Percentiles rank a stretch among this genome's conserved stretches.
These are phyloP conservation scores for Prunus dulcis DNA, from an alignment of 306 rosid species.

Conservation along the genomic window DNA sequence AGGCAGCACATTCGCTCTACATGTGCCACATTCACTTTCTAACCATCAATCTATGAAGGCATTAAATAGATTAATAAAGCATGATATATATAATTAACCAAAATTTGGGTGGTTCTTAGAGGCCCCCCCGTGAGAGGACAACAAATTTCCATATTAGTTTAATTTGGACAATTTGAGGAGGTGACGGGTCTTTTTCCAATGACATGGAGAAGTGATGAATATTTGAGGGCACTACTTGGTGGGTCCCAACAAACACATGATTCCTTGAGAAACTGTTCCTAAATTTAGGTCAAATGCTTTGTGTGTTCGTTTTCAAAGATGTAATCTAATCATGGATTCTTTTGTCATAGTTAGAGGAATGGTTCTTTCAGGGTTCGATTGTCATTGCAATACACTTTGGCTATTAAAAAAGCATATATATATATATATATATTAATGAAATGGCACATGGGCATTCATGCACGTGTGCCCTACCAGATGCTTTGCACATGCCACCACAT, in stretches of 20 bases:
- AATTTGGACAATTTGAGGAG: constrained; percentile 6
- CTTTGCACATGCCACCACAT: constrained; percentile 40
- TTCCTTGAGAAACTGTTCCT: constrained; percentile 33
- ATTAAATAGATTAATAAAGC: neutral
- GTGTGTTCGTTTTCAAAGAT: constrained; percentile 43
- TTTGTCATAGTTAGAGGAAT: constrained; percentile 40
- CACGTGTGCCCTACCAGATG: constrained; percentile 42
- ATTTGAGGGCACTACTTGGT: constrained; percentile 30
- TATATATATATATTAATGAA: constrained; percentile 5
- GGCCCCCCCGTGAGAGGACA: constrained; percentile 33
- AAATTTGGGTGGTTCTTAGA: constrained; percentile 32
- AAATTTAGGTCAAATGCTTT: constrained; percentile 34
- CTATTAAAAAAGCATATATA: neutral
- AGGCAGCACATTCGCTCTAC: neutral
- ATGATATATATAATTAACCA: constrained; percentile 17
- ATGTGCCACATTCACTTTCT: constrained; percentile 1
- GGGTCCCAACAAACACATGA: constrained; percentile 56
- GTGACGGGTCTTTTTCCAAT: constrained; percentile 30
- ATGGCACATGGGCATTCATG: constrained; percentile 37
- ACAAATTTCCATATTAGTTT: constrained; percentile 13
- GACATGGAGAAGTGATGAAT: constrained; percentile 26
- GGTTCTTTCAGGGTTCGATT: constrained; percentile 38
- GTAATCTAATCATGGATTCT: constrained; percentile 35
- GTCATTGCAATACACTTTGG: neutral
- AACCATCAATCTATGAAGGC: neutral